Conservation (phyloP, 139 green algal species). For the Chlamydomonas asymmetrica region DNA sequence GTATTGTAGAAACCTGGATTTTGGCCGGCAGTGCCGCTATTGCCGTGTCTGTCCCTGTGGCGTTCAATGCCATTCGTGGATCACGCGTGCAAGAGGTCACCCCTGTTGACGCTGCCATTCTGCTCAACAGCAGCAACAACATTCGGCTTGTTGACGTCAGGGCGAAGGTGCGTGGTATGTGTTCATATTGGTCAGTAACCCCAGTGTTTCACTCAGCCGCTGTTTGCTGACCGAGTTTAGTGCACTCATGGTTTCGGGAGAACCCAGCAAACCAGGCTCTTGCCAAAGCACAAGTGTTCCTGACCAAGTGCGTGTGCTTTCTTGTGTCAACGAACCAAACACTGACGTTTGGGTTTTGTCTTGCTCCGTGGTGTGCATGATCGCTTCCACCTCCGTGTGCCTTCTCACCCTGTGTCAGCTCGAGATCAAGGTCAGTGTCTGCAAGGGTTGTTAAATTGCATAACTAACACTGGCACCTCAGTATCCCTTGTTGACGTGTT, state of each 20-base stretch:
- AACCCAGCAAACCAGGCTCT: background rate
- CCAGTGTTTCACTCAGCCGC: background rate
- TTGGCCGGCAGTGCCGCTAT: slow-evolving; percentile 15
- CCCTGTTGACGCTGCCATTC: slow-evolving; percentile 8
- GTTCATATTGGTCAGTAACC: background rate
- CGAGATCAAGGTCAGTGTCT: too few species aligned
- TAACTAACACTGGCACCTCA: background rate
- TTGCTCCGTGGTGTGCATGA: background rate
- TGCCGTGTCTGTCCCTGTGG: slow-evolving; percentile 11
- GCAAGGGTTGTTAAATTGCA: too few species aligned
- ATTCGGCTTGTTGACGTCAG: slow-evolving; percentile 24
- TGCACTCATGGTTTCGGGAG: background rate
- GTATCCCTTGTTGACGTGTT: too few species aligned
- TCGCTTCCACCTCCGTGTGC: background rate
- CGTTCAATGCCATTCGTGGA: background rate
- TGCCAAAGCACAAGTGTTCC: background rate
- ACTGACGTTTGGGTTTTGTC: too few species aligned
- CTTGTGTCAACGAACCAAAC: background rate
- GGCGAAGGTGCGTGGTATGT: background rate
- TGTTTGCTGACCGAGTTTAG: too few species aligned
- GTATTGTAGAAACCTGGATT: slow-evolving; percentile 30
- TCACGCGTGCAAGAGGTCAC: slow-evolving; percentile 11
- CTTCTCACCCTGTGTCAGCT: too few species aligned
- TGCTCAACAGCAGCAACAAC: slow-evolving; percentile 16
- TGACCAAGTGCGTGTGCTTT: background rate